Percentiles rank a stretch among this genome's conserved stretches.
phyloP scores from a whole-genome alignment of 371 early-diverging fungal species.

The Actinomucor elegans region DNA sequence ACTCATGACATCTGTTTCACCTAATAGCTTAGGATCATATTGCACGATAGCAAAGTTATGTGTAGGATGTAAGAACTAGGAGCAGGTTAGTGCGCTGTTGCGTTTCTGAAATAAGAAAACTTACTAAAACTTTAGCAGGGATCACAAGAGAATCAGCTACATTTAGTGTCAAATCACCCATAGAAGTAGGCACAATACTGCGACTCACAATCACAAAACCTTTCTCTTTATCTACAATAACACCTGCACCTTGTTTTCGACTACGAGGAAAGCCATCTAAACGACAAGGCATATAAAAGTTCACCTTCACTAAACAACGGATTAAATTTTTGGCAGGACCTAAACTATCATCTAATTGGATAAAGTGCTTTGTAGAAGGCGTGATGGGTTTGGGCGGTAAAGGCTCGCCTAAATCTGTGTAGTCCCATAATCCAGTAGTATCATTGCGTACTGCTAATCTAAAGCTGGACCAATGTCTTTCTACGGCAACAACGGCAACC shows the following conservation, averaged over 20 bases:
- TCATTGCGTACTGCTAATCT: slow-evolving; percentile 77
- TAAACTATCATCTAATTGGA: slow-evolving; percentile 56
- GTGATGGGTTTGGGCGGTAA: slow-evolving; percentile 56
- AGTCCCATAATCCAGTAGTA: slow-evolving; percentile 79
- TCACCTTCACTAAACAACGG: slow-evolving; percentile 64
- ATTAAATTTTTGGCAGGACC: slow-evolving; percentile 62
- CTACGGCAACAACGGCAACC: slow-evolving; percentile 72
- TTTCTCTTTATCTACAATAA: slow-evolving; percentile 69
- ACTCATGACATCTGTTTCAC: slow-evolving; percentile 68
- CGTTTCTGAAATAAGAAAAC: too few relatives aligned
- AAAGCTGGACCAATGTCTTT: slow-evolving; percentile 83
- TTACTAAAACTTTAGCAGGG: slow-evolving; percentile 65
- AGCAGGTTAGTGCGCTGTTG: background rate
- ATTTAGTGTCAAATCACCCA: slow-evolving; percentile 75
- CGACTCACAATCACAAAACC: slow-evolving; percentile 75
- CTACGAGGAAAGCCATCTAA: slow-evolving; percentile 69
- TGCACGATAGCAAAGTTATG: slow-evolving; percentile 76
- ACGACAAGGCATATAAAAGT: slow-evolving; percentile 66
- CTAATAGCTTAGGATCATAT: slow-evolving; percentile 75
- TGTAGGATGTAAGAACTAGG: slow-evolving; percentile 78
- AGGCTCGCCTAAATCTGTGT: slow-evolving; percentile 52
- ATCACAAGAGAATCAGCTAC: slow-evolving; percentile 79
- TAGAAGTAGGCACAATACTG: slow-evolving; percentile 69
- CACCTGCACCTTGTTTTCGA: slow-evolving; percentile 70
- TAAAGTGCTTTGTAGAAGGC: slow-evolving; percentile 54